These are phyloP conservation scores for Tuber microsphaerosporum DNA, from an alignment of 495 filamentous ascomycete species.

Conservation along the genomic window DNA sequence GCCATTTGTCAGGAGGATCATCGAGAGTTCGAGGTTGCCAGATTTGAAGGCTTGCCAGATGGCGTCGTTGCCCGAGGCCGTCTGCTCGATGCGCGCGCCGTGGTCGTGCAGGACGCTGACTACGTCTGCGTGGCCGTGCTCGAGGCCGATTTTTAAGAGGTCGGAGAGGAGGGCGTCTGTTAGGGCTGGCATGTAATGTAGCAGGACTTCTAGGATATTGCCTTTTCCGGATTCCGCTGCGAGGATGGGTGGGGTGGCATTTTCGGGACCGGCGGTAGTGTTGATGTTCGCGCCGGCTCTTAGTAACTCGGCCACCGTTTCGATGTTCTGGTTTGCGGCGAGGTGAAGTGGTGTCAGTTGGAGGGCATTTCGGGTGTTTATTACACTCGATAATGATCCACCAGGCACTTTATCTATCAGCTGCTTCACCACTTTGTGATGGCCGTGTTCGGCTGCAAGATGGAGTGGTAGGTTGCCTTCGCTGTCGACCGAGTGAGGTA, in stretches of 20 bases:
- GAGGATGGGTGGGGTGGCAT: not conserved
- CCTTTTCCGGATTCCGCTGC: not conserved
- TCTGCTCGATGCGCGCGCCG: not conserved
- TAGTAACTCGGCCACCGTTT: not conserved
- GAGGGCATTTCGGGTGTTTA: not conserved
- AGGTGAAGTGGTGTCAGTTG: not conserved
- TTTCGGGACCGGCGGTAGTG: not conserved
- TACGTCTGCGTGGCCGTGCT: not conserved
- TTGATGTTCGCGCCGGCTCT: not conserved
- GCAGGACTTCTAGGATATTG: not conserved
- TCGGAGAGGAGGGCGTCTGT: not conserved
- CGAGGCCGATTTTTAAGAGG: not conserved
- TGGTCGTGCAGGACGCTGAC: not conserved
- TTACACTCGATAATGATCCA: not conserved
- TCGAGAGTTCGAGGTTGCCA: not conserved
- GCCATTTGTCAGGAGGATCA: not conserved
- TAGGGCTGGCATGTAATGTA: not conserved
- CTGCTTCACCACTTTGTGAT: conserved; percentile 4
- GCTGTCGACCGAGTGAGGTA: not conserved
- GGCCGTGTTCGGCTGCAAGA: conserved; percentile 16
- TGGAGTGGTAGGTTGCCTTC: conserved; percentile 15
- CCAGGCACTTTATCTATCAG: not conserved
- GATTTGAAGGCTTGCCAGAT: conserved; percentile 1
- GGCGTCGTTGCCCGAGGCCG: not conserved
- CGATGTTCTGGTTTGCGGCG: not conserved